Evolutionary conservation across 345 rosid species (phyloP).

Genomic region (Excoecaria cochinchinensis): DNA sequence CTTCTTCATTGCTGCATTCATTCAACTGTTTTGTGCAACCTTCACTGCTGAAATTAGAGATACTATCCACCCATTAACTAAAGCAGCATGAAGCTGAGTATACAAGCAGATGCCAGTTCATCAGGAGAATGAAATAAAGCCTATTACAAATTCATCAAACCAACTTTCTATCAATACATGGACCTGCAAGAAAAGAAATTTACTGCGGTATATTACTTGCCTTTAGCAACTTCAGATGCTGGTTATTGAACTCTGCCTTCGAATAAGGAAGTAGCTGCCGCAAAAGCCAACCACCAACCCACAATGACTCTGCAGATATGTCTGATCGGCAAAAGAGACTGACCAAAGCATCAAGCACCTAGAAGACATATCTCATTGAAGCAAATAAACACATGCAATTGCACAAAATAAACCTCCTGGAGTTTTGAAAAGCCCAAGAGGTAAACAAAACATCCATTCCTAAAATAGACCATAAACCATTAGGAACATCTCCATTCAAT

Average conservation of each 20-base stretch:
- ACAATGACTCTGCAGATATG: conserved; percentile 83
- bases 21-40: no score
- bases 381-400: neutral
- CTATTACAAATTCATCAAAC: neutral
- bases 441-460: neutral
- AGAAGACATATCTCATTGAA: conserved; percentile 9
- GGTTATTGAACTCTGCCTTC: conserved; percentile 73
- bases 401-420: neutral
- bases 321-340: conserved; percentile 80
- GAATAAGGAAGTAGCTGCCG: conserved; percentile 93
- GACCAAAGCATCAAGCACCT: conserved; percentile 93
- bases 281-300: conserved; percentile 99
- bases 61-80: neutral
- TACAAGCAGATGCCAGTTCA: neutral
- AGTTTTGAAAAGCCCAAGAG: neutral
- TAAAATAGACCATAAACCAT: neutral
- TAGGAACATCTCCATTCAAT: neutral
- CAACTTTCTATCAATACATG: neutral
- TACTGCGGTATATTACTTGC: conserved; percentile 35
- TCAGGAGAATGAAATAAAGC: neutral
- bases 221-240: conserved; percentile 68
- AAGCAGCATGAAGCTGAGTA: neutral
- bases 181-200: neutral
- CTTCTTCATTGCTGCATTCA: no score
- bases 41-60: neutral